Evolutionary conservation across 1,284 basidiomycete genomes (phyloP), one percentile per base, ranked within the genome.

Genomic region (Ganoderma resinaceum): DNA sequence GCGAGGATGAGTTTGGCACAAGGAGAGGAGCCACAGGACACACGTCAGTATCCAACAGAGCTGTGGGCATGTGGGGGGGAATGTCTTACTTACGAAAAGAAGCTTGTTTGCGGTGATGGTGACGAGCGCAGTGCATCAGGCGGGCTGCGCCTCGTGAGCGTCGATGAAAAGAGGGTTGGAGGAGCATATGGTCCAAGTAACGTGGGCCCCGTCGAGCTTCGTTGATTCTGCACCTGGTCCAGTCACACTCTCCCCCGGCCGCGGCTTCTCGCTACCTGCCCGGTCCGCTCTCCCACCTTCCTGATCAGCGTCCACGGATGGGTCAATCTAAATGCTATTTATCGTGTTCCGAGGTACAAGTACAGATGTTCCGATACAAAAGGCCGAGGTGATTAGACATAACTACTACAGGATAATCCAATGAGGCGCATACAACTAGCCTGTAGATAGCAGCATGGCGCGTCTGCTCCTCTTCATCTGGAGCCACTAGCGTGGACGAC

Each of bases 341-440:
- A 42, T 52, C 37, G 61, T 12, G 62, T 29, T 55, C 38, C 66
- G 68, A 61, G 55, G 66, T 73, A 73, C 68, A 66, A 73, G 61
- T 72, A 74, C 72, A 73, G 49, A 67, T 71, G 66, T 71, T 73
- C 72, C 70, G 66, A 68, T 71, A 73, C 69, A 73, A 65, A 62
- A 53, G 57, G 64, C 37, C 8, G 43, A 8, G 18, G 18, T 55
- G 49, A 72, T 72, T 71, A 70, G 66, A 73, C 62, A 66, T 58
- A 49, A 72, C 69, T 72, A 74, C 68, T 70, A 72, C 69, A 70
- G 62, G 65, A 68, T 67, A 70, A 70, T 70, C 71, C 62, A n/a
- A 23, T 42, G 37, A 59, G 65, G 66, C 42, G 67, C 71, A 65
- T 60, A 66, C 67, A 65, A 31, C 46, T 60, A 49, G 64, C 57